Evolutionary conservation across 1,139 yeast species (phyloP), one percentile per base, ranked within the genome.

Genomic region (Debaryomyces robertsiae): DNA sequence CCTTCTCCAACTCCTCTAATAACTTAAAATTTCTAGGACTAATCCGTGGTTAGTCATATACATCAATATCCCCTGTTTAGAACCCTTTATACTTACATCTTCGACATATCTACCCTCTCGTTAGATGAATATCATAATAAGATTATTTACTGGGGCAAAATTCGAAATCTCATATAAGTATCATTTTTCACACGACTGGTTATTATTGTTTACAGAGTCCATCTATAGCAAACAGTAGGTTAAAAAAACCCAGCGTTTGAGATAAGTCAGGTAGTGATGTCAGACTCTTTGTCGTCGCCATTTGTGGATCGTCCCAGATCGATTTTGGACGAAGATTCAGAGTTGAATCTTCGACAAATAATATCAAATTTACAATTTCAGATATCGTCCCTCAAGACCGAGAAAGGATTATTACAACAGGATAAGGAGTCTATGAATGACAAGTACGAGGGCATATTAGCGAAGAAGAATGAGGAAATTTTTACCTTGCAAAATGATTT

Each of bases 11-110:
- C 67, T 93, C 98, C 69, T 93, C 98, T 49, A 93, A 75, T 36
- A 93, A 77, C 59, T 95, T 87, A 66, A 93, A 93, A 62, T 90
- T 90, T 65, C 98, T 81, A 50, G 98, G 98, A 35, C 95, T 87
- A 48, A 36, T 19, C 3, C 5, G 9, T 2, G 9, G 30, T 33
- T 33, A 27, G 18, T 23, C 15, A 23, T 3, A 6, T 18, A 9
- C 18, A 13, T n/a, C n/a, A n/a, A n/a, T n/a, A n/a, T n/a, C n/a
- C n/a, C n/a, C n/a, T n/a, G n/a, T n/a, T n/a, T n/a, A n/a, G n/a
- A n/a, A n/a, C n/a, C n/a, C n/a, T n/a, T n/a, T 16, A 29, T 35
- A 61, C 73, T 42, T 58, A 67, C 74, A 68, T 55, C 55, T 67
- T 67, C 18, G 73, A 66, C 74, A 67, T 68, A 16, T 32, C 30